Evolutionary conservation across 2,329 filamentous ascomycete genomes (phyloP).

Genomic region (Septoria linicola): DNA sequence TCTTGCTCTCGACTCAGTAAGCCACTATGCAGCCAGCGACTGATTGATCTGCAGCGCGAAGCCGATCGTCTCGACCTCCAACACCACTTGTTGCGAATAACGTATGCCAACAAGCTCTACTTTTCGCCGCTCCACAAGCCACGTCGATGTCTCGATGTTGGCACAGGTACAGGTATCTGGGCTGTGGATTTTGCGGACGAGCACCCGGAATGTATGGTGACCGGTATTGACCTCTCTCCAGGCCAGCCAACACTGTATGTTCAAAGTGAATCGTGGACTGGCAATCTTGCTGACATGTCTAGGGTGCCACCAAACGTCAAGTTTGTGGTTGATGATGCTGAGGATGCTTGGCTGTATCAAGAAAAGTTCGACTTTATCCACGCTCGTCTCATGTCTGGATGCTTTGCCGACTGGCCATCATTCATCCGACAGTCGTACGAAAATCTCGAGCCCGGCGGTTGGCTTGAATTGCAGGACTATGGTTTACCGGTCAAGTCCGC

Average conservation of each 20-base stretch:
- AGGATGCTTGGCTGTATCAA: constrained; percentile 58
- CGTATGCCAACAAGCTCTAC: constrained; percentile 47
- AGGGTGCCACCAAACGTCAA: constrained; percentile 60
- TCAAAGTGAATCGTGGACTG: background rate
- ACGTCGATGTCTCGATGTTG: constrained; percentile 50
- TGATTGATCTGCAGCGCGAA: constrained; percentile 33
- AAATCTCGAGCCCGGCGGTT: constrained; percentile 53
- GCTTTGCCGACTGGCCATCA: constrained; percentile 54
- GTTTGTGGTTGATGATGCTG: constrained; percentile 63
- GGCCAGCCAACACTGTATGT: constrained; percentile 48
- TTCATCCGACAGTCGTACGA: constrained; percentile 52
- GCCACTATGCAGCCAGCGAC: constrained; percentile 23
- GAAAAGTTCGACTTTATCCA: constrained; percentile 58
- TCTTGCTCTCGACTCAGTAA: background rate
- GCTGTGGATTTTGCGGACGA: constrained; percentile 54
- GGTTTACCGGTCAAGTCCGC: constrained; percentile 42
- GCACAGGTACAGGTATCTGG: constrained; percentile 58
- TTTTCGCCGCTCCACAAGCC: constrained; percentile 47
- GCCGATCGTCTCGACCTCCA: constrained; percentile 42
- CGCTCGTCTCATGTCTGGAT: constrained; percentile 51
- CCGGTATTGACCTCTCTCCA: constrained; percentile 51
- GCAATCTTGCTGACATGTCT: constrained; percentile 8
- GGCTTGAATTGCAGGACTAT: constrained; percentile 53
- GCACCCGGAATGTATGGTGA: constrained; percentile 43
- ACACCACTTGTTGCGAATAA: constrained; percentile 50